phyloP scores from a whole-genome alignment of 129 eudicot species.

The Ambrosia artemisiifolia region DNA sequence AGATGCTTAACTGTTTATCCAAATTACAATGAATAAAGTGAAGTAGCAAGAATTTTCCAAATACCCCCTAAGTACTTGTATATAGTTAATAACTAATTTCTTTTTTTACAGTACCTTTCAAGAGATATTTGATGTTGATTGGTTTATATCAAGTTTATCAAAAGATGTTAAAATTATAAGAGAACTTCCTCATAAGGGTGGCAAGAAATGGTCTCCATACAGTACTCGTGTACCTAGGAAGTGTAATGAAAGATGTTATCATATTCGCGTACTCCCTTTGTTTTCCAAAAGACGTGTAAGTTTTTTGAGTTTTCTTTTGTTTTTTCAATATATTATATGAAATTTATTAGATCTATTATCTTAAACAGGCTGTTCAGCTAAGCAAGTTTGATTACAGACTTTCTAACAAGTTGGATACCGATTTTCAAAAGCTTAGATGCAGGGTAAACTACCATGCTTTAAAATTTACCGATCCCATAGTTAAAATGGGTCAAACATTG shows the following conservation, averaged over 20 bases:
- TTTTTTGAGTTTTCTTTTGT: not conserved
- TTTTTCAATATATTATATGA: not conserved
- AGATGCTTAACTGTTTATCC: not conserved
- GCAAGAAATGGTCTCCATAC: slow-evolving; percentile 59
- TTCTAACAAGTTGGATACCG: slow-evolving; percentile 58
- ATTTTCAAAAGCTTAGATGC: slow-evolving; percentile 83
- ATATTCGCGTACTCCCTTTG: slow-evolving; percentile 64
- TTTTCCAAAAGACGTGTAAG: slow-evolving; percentile 78
- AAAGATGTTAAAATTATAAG: slow-evolving; percentile 72
- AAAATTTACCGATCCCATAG: slow-evolving; percentile 65
- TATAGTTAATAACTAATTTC: slow-evolving; percentile 12
- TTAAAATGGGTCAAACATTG: slow-evolving; percentile 69
- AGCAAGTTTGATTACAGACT: slow-evolving; percentile 87
- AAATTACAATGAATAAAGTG: not conserved
- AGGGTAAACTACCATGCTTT: slow-evolving; percentile 83
- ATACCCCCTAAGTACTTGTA: not conserved
- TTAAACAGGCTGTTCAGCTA: slow-evolving; percentile 75
- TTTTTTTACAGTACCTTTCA: slow-evolving; percentile 66
- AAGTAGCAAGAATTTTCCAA: not conserved
- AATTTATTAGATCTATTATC: slow-evolving; percentile 2
- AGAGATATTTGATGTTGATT: slow-evolving; percentile 83
- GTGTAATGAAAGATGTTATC: slow-evolving; percentile 77
- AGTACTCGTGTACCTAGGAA: slow-evolving; percentile 90
- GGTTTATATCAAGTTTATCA: slow-evolving; percentile 78
- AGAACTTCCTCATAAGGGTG: slow-evolving; percentile 73